Evolutionary conservation across 2,329 filamentous ascomycete genomes (phyloP).

Genomic region (Clarireedia sp.): DNA sequence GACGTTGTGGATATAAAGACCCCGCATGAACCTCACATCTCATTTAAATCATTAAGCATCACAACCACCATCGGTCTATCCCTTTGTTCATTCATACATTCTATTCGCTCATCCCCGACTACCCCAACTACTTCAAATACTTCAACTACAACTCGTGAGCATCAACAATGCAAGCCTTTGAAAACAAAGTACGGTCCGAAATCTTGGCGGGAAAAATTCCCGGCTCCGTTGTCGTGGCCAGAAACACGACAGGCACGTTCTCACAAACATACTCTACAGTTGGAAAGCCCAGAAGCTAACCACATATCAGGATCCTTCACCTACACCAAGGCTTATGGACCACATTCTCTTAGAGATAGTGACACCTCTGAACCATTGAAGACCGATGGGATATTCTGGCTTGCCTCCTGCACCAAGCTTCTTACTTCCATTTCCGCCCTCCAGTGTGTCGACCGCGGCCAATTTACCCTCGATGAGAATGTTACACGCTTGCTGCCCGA

Average conservation of each 20-base stretch:
- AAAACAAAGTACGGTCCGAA: background rate
- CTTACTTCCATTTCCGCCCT: conserved; percentile 43
- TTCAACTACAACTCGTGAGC: too few species aligned
- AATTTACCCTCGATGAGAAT: conserved; percentile 41
- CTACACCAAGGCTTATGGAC: conserved; percentile 32
- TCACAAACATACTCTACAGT: background rate
- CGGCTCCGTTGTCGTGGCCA: conserved; percentile 15
- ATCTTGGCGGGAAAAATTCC: conserved; percentile 12
- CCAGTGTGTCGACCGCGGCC: conserved; percentile 48
- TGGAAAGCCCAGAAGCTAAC: background rate
- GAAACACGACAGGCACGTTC: conserved; percentile 13
- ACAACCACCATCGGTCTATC: too few species aligned
- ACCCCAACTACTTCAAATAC: background rate
- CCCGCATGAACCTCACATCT: background rate
- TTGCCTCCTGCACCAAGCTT: conserved; percentile 51
- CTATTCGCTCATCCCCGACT: background rate
- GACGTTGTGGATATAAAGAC: too few species aligned
- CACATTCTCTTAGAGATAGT: conserved; percentile 38
- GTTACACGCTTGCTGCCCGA: conserved; percentile 22
- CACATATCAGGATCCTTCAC: conserved; percentile 28
- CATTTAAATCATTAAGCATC: background rate
- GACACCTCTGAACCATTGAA: conserved; percentile 48
- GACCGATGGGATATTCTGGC: conserved; percentile 52
- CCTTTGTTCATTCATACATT: background rate
- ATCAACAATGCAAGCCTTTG: background rate